Evolutionary conservation across 441 rosid species (phyloP), one percentile per base, ranked within the genome.

Genomic region (Flueggea neowawraea): DNA sequence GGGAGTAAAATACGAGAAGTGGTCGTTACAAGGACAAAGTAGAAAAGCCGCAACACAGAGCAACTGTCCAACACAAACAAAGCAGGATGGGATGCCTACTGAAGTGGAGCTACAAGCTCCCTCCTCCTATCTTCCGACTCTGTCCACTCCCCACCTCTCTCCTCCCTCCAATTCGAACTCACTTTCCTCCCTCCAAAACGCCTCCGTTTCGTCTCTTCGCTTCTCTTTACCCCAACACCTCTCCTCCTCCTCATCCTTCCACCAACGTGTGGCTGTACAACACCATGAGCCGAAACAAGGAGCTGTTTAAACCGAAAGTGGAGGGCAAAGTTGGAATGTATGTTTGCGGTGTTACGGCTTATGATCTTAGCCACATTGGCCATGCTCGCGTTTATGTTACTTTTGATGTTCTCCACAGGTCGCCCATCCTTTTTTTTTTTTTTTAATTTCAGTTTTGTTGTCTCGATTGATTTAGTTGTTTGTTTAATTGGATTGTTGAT

Each of bases 331-430:
- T 88, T 31, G 98, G 97, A 62, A 89, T 95, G 97, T 95, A 95
- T 59, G 96, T 95, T 58, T 95, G 98, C 36, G 98, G 99, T n/a
- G 92, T 95, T 55, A 95, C 99, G 0, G 90, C 97, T 39, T 95
- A 91, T 36, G 99, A 95, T 67, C 85, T 91, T 51, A 95, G 99
- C 80, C 98, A 95, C 75, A 78, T 89, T 62, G 99, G 97, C 12
- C 97, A 91, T 62, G 97, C 95, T 39, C 94, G 97, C 44, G 99
- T 85, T 50, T 86, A 85, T 54, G 96, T 91, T 62, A 80, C 90
- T 31, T 95, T 95, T 55, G 99, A 91, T 73, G 88, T 89, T 53
- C 89, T 92, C 61, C 79, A 78, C 68, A 88, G 98, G 93, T 87
- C 69, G 31, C 12, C 32, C 32, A 10, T 36, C 17, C 12, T 15